Evolutionary conservation across 192 early-diverging fungal species (phyloP).

Genomic region (Linnemannia zychae): DNA sequence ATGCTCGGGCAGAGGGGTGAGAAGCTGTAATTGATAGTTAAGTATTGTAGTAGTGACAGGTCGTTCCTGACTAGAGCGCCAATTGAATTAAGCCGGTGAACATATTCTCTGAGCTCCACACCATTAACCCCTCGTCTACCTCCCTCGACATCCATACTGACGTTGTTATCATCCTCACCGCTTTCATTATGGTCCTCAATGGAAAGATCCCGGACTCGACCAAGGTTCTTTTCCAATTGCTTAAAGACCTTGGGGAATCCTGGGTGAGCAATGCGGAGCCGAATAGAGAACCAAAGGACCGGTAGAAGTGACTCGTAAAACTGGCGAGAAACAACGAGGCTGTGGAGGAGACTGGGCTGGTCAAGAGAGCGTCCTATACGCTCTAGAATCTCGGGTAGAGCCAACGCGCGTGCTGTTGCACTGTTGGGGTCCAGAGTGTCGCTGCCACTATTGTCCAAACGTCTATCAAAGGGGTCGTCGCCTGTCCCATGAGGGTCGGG

Average conservation of each 20-base stretch:
- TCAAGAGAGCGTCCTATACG: neutral
- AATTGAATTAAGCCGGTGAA: neutral
- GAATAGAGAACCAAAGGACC: slow-evolving; percentile 4
- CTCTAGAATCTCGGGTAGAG: slow-evolving; percentile 15
- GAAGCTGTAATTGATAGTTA: neutral
- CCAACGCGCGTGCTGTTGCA: neutral
- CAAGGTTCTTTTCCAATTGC: slow-evolving; percentile 3
- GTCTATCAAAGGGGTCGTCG: too few relatives aligned
- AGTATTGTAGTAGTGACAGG: neutral
- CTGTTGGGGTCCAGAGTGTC: neutral
- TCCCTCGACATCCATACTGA: neutral
- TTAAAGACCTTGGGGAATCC: neutral
- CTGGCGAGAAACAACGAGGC: slow-evolving; percentile 10
- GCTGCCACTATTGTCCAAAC: too few relatives aligned
- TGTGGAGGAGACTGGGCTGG: neutral
- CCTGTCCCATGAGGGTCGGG: neutral
- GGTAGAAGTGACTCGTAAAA: neutral
- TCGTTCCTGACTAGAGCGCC: neutral
- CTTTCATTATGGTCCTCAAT: neutral
- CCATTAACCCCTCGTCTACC: neutral
- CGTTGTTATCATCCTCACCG: neutral
- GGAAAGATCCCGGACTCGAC: neutral
- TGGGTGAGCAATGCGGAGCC: neutral
- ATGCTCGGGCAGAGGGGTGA: neutral
- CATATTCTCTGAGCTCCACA: neutral